Evolutionary conservation across 345 rosid genomes (phyloP).

Genomic region (Lepidium sativum): DNA sequence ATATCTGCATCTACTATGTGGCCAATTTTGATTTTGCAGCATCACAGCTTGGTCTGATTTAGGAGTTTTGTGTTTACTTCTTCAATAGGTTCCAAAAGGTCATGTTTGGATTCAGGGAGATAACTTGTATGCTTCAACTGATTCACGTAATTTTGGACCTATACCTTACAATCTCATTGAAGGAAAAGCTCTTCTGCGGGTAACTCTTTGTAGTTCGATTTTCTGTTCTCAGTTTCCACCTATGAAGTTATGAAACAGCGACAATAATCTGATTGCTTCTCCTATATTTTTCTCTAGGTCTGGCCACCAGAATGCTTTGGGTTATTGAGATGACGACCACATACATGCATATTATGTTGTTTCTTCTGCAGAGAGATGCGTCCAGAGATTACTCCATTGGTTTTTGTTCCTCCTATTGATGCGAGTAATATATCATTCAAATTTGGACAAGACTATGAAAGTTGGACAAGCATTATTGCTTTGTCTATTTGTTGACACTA

Average conservation of each 20-base stretch:
- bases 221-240: not conserved
- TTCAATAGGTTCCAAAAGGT: constrained; percentile 62
- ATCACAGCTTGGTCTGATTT: not conserved
- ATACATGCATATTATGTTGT: not conserved
- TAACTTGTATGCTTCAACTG: constrained; percentile 60
- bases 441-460: not conserved
- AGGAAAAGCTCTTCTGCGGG: constrained; percentile 70
- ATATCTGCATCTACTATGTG: not conserved
- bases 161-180: constrained; percentile 69
- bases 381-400: not conserved
- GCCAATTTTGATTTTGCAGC: not conserved
- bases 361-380: not conserved
- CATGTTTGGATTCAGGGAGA: constrained; percentile 94
- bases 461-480: not conserved
- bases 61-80: not conserved
- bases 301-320: constrained; percentile 68
- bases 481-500: not conserved
- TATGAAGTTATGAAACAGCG: not conserved
- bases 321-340: constrained; percentile 24
- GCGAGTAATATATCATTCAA: not conserved
- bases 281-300: constrained; percentile 28
- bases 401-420: not conserved
- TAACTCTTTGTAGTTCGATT: constrained; percentile 16
- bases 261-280: not conserved
- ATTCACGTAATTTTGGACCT: constrained; percentile 72